phyloP scores from a whole-genome alignment of 257 asterid species.

The Jacaranda copaia region DNA sequence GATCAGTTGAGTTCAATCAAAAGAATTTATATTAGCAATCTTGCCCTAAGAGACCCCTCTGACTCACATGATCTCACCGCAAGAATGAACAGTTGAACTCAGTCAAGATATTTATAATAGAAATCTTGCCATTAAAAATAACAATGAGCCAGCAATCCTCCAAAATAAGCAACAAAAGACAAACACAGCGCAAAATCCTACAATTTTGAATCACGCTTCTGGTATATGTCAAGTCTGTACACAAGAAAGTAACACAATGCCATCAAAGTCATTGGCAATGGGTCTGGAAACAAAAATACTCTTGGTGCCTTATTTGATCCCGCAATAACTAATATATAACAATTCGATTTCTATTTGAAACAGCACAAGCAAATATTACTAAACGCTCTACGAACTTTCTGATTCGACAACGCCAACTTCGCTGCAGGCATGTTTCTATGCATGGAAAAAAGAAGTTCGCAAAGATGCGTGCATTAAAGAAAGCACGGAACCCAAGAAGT shows the following conservation, averaged over 20 bases:
- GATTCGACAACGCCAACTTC: not conserved
- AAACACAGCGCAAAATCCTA: slow-evolving; percentile 7
- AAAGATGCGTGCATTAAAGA: not conserved
- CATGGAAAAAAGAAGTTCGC: slow-evolving; percentile 9
- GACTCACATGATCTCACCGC: slow-evolving; percentile 88
- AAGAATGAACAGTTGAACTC: slow-evolving; percentile 23
- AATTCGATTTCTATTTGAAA: slow-evolving; percentile 13
- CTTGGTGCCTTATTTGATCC: not conserved
- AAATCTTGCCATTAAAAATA: slow-evolving; percentile 7
- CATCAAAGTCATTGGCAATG: not conserved
- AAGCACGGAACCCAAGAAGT: slow-evolving; percentile 5
- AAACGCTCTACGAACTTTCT: slow-evolving; percentile 22
- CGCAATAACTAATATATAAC: not conserved
- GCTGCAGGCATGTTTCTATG: not conserved
- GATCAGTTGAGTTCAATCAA: slow-evolving; percentile 24
- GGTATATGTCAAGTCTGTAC: not conserved
- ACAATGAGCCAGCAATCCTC: not conserved
- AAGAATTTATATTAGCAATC: no score
- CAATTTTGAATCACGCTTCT: not conserved
- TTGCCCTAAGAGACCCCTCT: slow-evolving; percentile 48
- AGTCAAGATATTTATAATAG: slow-evolving; percentile 14
- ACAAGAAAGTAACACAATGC: not conserved
- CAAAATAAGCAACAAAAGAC: not conserved
- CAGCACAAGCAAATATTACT: slow-evolving; percentile 2
- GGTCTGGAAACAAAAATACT: not conserved